A percentile compares a stretch with the other conserved stretches of the same genome.
phyloP scores from a whole-genome alignment of 2,329 filamentous ascomycete species.

The Calonectria ilicicola region DNA sequence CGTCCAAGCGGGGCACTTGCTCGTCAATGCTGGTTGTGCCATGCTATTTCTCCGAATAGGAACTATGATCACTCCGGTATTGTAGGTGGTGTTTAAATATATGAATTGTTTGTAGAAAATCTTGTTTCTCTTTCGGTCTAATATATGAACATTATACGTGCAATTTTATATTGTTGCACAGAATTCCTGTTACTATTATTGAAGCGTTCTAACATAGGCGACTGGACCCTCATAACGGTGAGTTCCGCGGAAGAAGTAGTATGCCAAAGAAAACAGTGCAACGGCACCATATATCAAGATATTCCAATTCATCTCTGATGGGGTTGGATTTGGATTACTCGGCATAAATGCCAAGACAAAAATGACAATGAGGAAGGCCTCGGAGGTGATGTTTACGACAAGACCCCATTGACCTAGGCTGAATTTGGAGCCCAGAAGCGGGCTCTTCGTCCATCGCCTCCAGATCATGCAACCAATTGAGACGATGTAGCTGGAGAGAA shows the following conservation, averaged over 20 bases:
- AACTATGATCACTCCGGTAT: too few relatives aligned
- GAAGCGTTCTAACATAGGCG: conserved; percentile 27
- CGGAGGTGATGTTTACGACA: conserved; percentile 31
- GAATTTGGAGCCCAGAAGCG: conserved; percentile 32
- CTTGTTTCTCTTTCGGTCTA: background rate
- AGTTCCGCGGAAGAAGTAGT: conserved; percentile 32
- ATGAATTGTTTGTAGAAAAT: too few relatives aligned
- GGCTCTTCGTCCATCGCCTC: conserved; percentile 28
- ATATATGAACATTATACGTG: background rate
- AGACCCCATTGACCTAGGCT: conserved; percentile 33
- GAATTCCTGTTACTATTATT: conserved; percentile 12
- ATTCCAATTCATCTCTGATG: conserved; percentile 38
- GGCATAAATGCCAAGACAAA: conserved; percentile 40
- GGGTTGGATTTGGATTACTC: conserved; percentile 27
- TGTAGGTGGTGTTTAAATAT: too few relatives aligned
- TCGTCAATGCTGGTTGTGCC: too few relatives aligned
- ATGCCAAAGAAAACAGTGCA: conserved; percentile 20
- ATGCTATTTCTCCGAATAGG: too few relatives aligned
- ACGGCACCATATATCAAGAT: conserved; percentile 30
- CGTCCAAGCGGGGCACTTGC: too few relatives aligned
- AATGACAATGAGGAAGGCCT: conserved; percentile 30
- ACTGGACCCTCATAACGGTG: conserved; percentile 35
- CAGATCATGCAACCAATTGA: conserved; percentile 40
- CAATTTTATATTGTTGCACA: background rate
- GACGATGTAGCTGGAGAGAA: conserved; percentile 38